Base-by-base conservation (phyloP, 2,329 filamentous ascomycete genomes). In the Colletotrichum spaethianum region DNA sequence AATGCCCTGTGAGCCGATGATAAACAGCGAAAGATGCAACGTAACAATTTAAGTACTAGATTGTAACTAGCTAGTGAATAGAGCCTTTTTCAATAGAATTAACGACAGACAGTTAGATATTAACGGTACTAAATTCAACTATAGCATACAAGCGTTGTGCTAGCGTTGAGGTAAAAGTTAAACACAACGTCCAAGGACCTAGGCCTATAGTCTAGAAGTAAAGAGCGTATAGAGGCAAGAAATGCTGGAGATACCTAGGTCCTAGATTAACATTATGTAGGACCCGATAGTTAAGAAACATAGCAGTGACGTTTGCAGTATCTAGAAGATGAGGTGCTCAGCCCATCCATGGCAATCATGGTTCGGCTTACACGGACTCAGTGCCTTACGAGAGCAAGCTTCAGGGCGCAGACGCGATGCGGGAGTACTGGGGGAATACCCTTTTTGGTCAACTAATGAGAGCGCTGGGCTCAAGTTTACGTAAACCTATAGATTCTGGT, bases 121-220 rank as follows among this genome's bases (percentile, higher is more conserved):
- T 2, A 20, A 44, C 6, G 18, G 18, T 7, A 28, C 40, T 70
- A 44, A 26, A 56, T 55, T 14, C 11, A 26, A 14, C 23, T 3
- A 16, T 52, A 38, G 48, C 42, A 33, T 38, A 16, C n/a, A 8
- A 40, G 12, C 56, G 44, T 50, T 48, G 40, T 71, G 63, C 50
- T 42, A 56, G 4, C 28, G 42, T 56, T 62, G 40, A 63, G 68
- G 52, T 14, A 42, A 57, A 3, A 56, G 18, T 33, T 28, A 33
- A 9, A 33, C 4, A 33, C 50, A 31, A 20, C 38, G 55, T 50
- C 57, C 68, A 55, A 55, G 36, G 28, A 71, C 57, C 68, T 63
- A 50, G 52, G 63, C 20, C 50, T 23, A 2, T 52, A 63, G 68
- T 59, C 64, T 52, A n/a, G 40, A 20, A 57, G 16, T 4, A 14